Percentiles rank a stretch among this genome's conserved stretches.
Conservation (phyloP, 805 yeast genomes). For the Kazachstania viticola region DNA sequence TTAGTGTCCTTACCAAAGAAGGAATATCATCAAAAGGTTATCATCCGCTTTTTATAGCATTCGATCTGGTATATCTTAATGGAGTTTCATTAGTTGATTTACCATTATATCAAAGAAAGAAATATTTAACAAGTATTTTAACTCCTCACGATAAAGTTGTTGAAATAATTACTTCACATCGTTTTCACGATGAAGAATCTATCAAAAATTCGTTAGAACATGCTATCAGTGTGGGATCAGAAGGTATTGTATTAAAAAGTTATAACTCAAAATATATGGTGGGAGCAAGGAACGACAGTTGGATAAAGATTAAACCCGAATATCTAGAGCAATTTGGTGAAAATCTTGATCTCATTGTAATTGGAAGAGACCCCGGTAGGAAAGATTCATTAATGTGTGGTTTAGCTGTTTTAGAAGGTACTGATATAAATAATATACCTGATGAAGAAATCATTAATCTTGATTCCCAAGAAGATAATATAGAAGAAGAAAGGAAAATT, state of each 20-base stretch:
- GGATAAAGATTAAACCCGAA: slow-evolving; percentile 90
- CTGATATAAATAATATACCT: too few relatives aligned
- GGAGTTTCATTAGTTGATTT: slow-evolving; percentile 46
- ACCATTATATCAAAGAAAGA: slow-evolving; percentile 46
- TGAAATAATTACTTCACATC: slow-evolving; percentile 34
- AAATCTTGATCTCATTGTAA: slow-evolving; percentile 64
- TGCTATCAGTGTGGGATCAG: slow-evolving; percentile 55
- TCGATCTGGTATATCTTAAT: slow-evolving; percentile 65
- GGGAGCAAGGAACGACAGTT: slow-evolving; percentile 49
- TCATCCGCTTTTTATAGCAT: slow-evolving; percentile 50
- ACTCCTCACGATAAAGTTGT: slow-evolving; percentile 33
- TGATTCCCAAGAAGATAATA: slow-evolving; percentile 1
- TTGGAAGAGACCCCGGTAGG: slow-evolving; percentile 66
- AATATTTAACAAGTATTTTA: slow-evolving; percentile 35
- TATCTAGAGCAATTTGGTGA: slow-evolving; percentile 80
- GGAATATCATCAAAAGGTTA: slow-evolving; percentile 29
- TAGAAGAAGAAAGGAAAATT: slow-evolving; percentile 1
- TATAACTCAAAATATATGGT: slow-evolving; percentile 45
- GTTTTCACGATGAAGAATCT: slow-evolving; percentile 37
- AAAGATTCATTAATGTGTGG: slow-evolving; percentile 70
- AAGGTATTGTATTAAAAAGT: slow-evolving; percentile 73
- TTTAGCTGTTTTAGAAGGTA: slow-evolving; percentile 37
- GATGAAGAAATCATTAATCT: slow-evolving; percentile 16
- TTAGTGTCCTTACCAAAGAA: slow-evolving; percentile 36
- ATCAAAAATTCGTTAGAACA: slow-evolving; percentile 43